phyloP scores from a whole-genome alignment of 2,329 filamentous ascomycete genomes.

The Cylindrodendrum hubeiense region DNA sequence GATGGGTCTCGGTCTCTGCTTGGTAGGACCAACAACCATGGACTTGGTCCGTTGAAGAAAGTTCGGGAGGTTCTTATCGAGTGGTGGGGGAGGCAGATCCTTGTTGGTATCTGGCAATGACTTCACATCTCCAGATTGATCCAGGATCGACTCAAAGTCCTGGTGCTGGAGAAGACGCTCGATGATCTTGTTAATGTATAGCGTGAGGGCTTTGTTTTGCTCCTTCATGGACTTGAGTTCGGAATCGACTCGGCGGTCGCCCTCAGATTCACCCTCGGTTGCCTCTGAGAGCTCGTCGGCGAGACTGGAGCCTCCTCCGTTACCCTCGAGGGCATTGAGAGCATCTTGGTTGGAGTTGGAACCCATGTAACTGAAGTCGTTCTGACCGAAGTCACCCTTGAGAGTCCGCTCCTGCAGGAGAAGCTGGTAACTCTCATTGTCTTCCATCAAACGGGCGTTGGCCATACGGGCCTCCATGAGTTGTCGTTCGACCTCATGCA shows the following conservation, averaged over 20 bases:
- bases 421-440: constrained; percentile 98
- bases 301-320: constrained; percentile 67
- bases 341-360: constrained; percentile 72
- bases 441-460: constrained; percentile 96
- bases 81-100: constrained; percentile 81
- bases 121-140: constrained; percentile 75
- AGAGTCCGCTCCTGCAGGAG: constrained; percentile 95
- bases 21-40: constrained; percentile 63
- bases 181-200: constrained; percentile 99
- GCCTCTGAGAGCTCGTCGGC: constrained; percentile 89
- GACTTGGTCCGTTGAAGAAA: constrained; percentile 73
- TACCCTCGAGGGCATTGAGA: constrained; percentile 73
- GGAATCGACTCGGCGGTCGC: constrained; percentile 76
- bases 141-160: constrained; percentile 93
- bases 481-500: constrained; percentile 91
- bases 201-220: constrained; percentile 94
- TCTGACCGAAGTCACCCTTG: constrained; percentile 90
- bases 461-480: constrained; percentile 94
- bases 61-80: constrained; percentile 54
- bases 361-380: constrained; percentile 80
- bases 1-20: constrained; percentile 66
- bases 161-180: constrained; percentile 93
- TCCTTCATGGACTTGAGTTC: constrained; percentile 87
- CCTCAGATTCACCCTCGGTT: constrained; percentile 69
- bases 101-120: constrained; percentile 74